Evolutionary conservation across 2,329 filamentous ascomycete genomes (phyloP), one percentile per base, ranked within the genome.

Genomic region (Hirsutella rhossiliensis): DNA sequence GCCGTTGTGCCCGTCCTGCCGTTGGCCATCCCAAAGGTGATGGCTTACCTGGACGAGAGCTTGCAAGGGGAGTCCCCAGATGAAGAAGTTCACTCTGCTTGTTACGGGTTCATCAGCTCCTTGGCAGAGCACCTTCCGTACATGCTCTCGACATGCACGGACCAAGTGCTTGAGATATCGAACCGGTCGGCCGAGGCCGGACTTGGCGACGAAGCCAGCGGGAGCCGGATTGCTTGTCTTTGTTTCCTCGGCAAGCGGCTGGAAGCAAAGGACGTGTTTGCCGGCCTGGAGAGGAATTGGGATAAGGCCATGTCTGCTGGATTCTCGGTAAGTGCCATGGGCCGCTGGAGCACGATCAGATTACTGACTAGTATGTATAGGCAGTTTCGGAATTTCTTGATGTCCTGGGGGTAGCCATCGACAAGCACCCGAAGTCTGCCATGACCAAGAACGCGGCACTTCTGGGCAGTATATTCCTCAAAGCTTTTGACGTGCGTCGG

Each of bases 1-100:
- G 83, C 82, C 12, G 84, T 94, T 47, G 83, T 97, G 18, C 84
- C 88, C 0, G 73, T 96, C 0, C 68, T 97, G 18, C 87, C 90
- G 1, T 72, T 72, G 20, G 80, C 87, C 0, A 76, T 96, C 36
- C 79, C 82, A 1, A 81, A 77, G 49, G 76, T 83, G 0, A 72
- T 96, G 38, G 63, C 71, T 6, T 84, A 94, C 52, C 73, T 97
- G 41, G 69, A 79, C 42, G 64, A 73, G 45, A 85, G 81, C 49
- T 67, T 72, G 23, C 67, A 69, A 40, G 71, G 66, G 15, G 71
- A 70, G 13, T 66, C 69, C 23, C 67, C 72, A 30, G 74, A 81
- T 43, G 64, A 71, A 17, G 76, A 80, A 51, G 67, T 96, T 28
- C 87, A 94, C 59, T 86, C 90, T 54, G 87, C 90, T 3, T 78